Conservation (phyloP, 345 rosid species). For the Ceriops decandra region DNA sequence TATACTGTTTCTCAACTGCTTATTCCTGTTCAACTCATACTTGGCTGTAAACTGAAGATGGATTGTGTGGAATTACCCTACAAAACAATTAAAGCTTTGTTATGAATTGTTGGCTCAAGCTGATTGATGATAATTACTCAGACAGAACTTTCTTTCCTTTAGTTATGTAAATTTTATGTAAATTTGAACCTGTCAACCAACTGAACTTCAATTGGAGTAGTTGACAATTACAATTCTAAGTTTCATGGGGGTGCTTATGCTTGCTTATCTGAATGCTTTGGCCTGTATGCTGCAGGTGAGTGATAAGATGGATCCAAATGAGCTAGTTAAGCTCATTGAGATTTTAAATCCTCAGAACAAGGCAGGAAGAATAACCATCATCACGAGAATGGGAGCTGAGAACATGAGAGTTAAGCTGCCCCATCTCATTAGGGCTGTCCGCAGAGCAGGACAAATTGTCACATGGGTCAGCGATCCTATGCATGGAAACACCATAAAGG, state of each 20-base stretch:
- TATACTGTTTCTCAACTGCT: no score
- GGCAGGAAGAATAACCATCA: slow-evolving; percentile 80
- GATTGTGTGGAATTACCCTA: no score
- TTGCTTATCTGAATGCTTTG: neutral
- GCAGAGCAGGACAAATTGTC: slow-evolving; percentile 74
- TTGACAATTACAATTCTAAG: neutral
- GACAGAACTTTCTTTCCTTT: neutral
- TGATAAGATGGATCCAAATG: slow-evolving; percentile 90
- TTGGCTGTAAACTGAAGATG: no score
- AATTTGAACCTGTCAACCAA: neutral
- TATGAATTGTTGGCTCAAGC: neutral
- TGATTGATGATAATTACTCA: neutral
- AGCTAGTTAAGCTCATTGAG: slow-evolving; percentile 77
- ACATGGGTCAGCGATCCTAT: slow-evolving; percentile 97
- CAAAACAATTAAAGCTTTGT: no score
- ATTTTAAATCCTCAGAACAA: slow-evolving; percentile 84
- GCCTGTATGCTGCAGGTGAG: slow-evolving; percentile 53
- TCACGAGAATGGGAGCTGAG: slow-evolving; percentile 92
- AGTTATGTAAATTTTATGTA: neutral
- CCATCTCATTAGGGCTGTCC: slow-evolving; percentile 74
- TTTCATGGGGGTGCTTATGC: neutral
- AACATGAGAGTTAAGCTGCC: slow-evolving; percentile 96
- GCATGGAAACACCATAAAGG: slow-evolving; percentile 97
- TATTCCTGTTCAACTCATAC: no score
- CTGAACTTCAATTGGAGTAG: neutral